Evolutionary conservation across 2,329 filamentous ascomycete species (phyloP), one percentile per base, ranked within the genome.

Genomic region (Huntiella decipiens): DNA sequence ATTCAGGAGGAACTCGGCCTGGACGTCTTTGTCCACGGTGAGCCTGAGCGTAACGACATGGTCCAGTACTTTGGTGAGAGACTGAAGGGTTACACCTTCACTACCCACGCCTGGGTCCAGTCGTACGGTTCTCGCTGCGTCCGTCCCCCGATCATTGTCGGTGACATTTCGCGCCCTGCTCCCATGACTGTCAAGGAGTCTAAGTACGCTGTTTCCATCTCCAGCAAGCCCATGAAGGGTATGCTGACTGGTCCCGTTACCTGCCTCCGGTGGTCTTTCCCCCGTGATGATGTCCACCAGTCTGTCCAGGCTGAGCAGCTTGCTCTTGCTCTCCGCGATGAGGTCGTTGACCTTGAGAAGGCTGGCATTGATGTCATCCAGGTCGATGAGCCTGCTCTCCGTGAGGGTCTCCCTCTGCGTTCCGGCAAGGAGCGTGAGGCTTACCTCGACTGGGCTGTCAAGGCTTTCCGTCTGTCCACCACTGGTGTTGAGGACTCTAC

Each of bases 31-130:
- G 91, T 98, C 54, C 91, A 98, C 73, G 91, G 91, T 63, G 91
- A 98, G 76, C 91, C 91, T 51, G 91, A 98, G 78, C 86, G 91
- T 66, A 98, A 98, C 71, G 91, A 98, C 79, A 98, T 98, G 91
- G 91, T 98, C 45, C 91, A 98, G 70, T 98, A 95, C 79, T 98
- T 98, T 58, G 91, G 91, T 67, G 91, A 98, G 77, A 82, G 85
- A 60, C 75, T 98, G 53, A 77, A 92, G 59, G 91, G 91, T 60
- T 98, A 96, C 65, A 82, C 86, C 63, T 98, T 98, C 77, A 98
- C 91, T 63, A 96, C 88, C 64, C 83, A 95, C 70, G 91, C 84
- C 56, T 98, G 91, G 91, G 91, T 98, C 48, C 86, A 98, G 76
- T 85, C 77, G 58, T 98, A 98, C 67, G 91, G 91, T 59, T 98